Conservation (phyloP, 2,329 filamentous ascomycete genomes). For the Colletotrichum chrysophilum region DNA sequence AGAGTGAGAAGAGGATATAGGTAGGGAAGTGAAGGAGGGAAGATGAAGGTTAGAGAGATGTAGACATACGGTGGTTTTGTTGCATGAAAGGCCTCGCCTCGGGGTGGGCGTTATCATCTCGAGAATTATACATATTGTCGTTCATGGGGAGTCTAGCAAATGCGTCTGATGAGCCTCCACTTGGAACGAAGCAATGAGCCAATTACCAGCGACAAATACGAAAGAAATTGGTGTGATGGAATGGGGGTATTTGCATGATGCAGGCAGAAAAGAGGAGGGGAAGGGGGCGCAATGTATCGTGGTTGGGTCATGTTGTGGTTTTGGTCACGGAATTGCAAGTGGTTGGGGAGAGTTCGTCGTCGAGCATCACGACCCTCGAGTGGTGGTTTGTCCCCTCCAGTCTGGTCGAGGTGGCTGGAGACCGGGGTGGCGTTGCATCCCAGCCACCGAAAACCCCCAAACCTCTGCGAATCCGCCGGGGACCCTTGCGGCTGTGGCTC, state of each 20-base stretch:
- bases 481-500: not conserved
- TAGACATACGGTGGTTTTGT: slow-evolving; percentile 9
- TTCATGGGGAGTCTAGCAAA: not conserved
- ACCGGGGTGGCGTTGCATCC: slow-evolving; percentile 11
- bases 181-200: not conserved
- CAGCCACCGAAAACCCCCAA: slow-evolving; percentile 12
- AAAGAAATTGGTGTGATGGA: not conserved
- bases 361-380: not conserved
- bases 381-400: not conserved
- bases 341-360: slow-evolving; percentile 1
- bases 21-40: not conserved
- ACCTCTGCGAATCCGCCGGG: not conserved
- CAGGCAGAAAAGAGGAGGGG: not conserved
- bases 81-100: not conserved
- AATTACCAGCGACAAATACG: not conserved
- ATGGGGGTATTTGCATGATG: slow-evolving; percentile 6
- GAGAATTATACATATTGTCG: slow-evolving; percentile 12
- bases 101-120: not conserved
- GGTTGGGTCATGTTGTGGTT: slow-evolving; percentile 11
- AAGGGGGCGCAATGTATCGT: not conserved
- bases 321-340: slow-evolving; percentile 10
- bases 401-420: not conserved
- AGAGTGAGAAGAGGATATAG: not conserved
- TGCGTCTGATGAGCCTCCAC: slow-evolving; percentile 15
- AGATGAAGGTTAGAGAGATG: not conserved